A percentile compares a stretch with the other conserved stretches of the same genome.
Conservation (phyloP, 495 filamentous ascomycete genomes). For the Chaetomium tenue region DNA sequence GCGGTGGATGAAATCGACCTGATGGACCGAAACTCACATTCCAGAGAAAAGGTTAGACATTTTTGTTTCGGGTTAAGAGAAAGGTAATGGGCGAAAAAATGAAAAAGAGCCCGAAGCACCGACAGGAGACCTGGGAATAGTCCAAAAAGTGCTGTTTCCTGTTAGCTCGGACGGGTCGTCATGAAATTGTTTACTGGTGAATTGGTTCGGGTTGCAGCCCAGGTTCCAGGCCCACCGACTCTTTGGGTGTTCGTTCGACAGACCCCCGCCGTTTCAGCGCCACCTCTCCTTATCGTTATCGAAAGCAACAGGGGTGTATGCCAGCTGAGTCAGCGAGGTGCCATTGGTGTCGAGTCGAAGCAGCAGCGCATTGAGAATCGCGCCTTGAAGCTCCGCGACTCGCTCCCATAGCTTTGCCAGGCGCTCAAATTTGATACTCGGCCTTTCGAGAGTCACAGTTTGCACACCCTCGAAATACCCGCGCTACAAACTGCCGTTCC, state of each 20-base stretch:
- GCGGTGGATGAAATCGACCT: constrained; percentile 17
- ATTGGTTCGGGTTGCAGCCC: constrained; percentile 15
- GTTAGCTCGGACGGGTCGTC: neutral
- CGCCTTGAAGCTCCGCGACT: neutral
- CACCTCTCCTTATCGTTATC: constrained; percentile 31
- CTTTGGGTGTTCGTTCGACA: constrained; percentile 1
- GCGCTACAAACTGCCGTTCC: neutral
- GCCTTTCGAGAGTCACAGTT: neutral
- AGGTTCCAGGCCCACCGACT: constrained; percentile 17
- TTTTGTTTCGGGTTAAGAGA: constrained; percentile 27
- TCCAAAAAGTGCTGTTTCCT: constrained; percentile 3
- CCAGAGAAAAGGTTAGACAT: constrained; percentile 80
- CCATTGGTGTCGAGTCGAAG: neutral
- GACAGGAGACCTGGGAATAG: neutral
- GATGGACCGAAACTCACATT: constrained; percentile 59
- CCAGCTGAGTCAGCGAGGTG: constrained; percentile 17
- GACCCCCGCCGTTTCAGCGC: constrained; percentile 23
- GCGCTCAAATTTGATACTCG: neutral
- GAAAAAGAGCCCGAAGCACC: neutral
- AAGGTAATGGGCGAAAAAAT: neutral
- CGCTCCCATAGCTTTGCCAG: neutral
- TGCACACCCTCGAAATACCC: too few species aligned
- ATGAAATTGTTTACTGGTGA: constrained; percentile 20
- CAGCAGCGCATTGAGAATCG: neutral
- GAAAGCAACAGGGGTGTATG: neutral